Evolutionary conservation across 208 protist genomes (phyloP).

Genomic region (Leishmania aethiopica): DNA sequence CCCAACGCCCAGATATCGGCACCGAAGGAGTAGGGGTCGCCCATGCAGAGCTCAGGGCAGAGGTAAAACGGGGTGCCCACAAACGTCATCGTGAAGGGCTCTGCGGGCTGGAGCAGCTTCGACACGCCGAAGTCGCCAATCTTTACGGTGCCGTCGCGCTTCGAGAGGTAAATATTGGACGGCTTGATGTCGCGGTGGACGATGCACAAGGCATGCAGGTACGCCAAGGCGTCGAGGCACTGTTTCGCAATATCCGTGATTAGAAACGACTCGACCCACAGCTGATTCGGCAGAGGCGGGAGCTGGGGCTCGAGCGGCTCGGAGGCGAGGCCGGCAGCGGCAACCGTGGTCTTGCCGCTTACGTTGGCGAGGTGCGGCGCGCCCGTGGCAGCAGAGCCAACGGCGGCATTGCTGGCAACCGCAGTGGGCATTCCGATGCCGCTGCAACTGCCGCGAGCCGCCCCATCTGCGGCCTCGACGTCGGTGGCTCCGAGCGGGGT

Average conservation of each 20-base stretch:
- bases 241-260: constrained; percentile 78
- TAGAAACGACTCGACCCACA: constrained; percentile 76
- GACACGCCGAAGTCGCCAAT: constrained; percentile 92
- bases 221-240: constrained; percentile 78
- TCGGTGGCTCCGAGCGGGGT: constrained; percentile 32
- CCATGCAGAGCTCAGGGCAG: constrained; percentile 85
- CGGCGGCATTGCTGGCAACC: constrained; percentile 1
- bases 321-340: not conserved
- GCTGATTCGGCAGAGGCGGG: constrained; percentile 7
- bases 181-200: constrained; percentile 94
- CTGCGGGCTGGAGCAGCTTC: constrained; percentile 61
- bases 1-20: constrained; percentile 90
- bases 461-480: not conserved
- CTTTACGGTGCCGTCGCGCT: constrained; percentile 55
- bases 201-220: constrained; percentile 83
- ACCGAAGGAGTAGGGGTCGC: constrained; percentile 84
- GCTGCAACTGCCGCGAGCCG: not conserved
- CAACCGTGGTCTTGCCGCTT: too few species aligned
- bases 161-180: constrained; percentile 87
- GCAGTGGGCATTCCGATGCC: not conserved
- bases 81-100: constrained; percentile 79
- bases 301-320: not conserved
- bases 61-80: constrained; percentile 93
- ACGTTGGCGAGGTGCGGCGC: not conserved
- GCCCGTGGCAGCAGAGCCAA: not conserved